These are phyloP conservation scores for Fusarium sp. DNA, from an alignment of 2,329 filamentous ascomycete genomes.

Conservation along the genomic window DNA sequence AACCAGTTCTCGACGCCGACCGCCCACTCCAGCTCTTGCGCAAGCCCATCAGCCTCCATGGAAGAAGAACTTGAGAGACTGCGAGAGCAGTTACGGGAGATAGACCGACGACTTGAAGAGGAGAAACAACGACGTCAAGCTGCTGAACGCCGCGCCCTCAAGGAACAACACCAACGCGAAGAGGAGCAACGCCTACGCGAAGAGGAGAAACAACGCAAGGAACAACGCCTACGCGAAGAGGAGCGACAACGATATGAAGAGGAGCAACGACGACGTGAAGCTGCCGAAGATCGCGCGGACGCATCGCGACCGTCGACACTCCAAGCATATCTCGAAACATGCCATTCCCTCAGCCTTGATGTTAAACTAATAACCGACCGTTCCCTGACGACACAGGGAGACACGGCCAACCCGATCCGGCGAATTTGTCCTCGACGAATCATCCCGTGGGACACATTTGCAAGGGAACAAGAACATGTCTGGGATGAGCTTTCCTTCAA, in stretches of 20 bases:
- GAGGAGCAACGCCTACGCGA: too few relatives aligned
- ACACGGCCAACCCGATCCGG: conserved; percentile 46
- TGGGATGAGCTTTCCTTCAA: conserved; percentile 43
- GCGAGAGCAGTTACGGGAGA: too few relatives aligned
- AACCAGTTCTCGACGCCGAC: too few relatives aligned
- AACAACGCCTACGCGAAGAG: not conserved
- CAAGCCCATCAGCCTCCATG: too few relatives aligned
- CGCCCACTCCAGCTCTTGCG: too few relatives aligned
- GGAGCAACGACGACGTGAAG: conserved; percentile 41
- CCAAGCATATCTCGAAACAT: conserved; percentile 46
- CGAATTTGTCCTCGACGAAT: conserved; percentile 49
- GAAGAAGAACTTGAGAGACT: too few relatives aligned
- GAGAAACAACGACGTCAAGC: too few relatives aligned
- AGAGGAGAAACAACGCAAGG: too few relatives aligned
- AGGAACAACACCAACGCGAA: too few relatives aligned
- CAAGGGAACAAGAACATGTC: conserved; percentile 43
- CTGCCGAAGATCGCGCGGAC: conserved; percentile 39
- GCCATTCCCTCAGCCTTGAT: conserved; percentile 45
- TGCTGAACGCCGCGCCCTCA: too few relatives aligned
- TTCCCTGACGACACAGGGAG: conserved; percentile 47
- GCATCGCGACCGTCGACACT: conserved; percentile 38
- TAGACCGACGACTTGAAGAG: too few relatives aligned
- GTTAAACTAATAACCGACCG: conserved; percentile 46
- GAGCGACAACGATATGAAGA: conserved; percentile 24
- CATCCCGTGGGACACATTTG: conserved; percentile 48